phyloP scores from a whole-genome alignment of 2,329 filamentous ascomycete genomes.

The Ophiostoma sp. region DNA sequence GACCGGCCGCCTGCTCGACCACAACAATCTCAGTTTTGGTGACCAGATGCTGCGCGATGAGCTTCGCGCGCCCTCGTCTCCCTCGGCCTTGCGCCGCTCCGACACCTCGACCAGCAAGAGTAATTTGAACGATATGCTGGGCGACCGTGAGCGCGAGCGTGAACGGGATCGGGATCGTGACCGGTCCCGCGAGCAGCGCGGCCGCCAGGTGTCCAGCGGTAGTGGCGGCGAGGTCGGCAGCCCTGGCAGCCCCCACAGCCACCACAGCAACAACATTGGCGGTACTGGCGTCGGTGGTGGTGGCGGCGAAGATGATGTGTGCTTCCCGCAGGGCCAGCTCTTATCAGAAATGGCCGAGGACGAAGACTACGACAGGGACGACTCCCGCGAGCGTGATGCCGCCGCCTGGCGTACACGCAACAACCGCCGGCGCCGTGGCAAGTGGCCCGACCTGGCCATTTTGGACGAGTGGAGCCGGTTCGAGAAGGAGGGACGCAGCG shows the following conservation, averaged over 20 bases:
- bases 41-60: conserved; percentile 72
- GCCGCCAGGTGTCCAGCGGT: not conserved
- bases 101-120: conserved; percentile 19
- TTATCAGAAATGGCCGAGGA: conserved; percentile 82
- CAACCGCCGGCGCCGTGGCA: conserved; percentile 58
- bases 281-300: conserved; percentile 26
- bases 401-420: conserved; percentile 15
- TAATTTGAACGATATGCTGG: conserved; percentile 12
- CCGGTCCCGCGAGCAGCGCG: not conserved
- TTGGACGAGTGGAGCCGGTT: conserved; percentile 87
- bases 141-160: not conserved
- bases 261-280: not conserved
- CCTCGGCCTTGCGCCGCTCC: conserved; percentile 1
- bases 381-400: conserved; percentile 24
- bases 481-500: conserved; percentile 84
- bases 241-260: not conserved
- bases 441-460: conserved; percentile 83
- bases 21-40: conserved; percentile 62
- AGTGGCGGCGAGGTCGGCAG: not conserved
- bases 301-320: conserved; percentile 78
- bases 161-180: not conserved
- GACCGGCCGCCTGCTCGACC: conserved; percentile 47
- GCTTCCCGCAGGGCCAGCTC: conserved; percentile 73
- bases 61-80: conserved; percentile 37
- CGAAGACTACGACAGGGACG: conserved; percentile 45